Evolutionary conservation across 805 yeast genomes (phyloP).

Genomic region (Phaffomyces opuntiae): DNA sequence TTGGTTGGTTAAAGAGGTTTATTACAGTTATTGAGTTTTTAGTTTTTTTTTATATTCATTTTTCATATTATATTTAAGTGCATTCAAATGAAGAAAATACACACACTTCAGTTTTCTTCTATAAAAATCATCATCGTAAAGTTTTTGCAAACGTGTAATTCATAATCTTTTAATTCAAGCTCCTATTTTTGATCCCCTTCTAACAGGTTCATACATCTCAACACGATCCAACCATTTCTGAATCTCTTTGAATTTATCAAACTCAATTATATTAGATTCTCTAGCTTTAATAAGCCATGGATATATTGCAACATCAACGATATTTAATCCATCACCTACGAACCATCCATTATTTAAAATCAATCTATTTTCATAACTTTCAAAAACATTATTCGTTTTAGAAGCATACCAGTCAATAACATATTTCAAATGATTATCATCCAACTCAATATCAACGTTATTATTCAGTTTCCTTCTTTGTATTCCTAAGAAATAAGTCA

Average conservation of each 20-base stretch:
- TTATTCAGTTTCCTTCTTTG: neutral
- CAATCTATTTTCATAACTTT: conserved; percentile 3
- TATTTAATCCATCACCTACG: conserved; percentile 5
- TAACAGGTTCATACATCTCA: neutral
- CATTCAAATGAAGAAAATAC: no score
- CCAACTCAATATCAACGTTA: no score
- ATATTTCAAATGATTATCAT: neutral
- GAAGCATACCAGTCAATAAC: conserved; percentile 1
- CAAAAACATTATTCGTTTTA: conserved; percentile 1
- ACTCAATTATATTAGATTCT: neutral
- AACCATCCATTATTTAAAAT: conserved; percentile 3
- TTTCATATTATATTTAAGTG: no score
- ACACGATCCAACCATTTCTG: no score
- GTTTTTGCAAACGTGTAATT: no score
- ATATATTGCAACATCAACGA: conserved; percentile 4
- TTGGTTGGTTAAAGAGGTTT: no score
- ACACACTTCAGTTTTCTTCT: no score
- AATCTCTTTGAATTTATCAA: neutral
- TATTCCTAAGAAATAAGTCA: conserved; percentile 9
- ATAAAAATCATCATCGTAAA: no score
- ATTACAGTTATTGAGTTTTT: no score
- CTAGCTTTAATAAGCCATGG: conserved; percentile 5
- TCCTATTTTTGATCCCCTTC: neutral
- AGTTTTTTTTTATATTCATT: no score
- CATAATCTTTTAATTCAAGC: neutral